A percentile compares a stretch with the other conserved stretches of the same genome.
Evolutionary conservation across 768 basidiomycete genomes (phyloP).

Genomic region (Vararia minispora): DNA sequence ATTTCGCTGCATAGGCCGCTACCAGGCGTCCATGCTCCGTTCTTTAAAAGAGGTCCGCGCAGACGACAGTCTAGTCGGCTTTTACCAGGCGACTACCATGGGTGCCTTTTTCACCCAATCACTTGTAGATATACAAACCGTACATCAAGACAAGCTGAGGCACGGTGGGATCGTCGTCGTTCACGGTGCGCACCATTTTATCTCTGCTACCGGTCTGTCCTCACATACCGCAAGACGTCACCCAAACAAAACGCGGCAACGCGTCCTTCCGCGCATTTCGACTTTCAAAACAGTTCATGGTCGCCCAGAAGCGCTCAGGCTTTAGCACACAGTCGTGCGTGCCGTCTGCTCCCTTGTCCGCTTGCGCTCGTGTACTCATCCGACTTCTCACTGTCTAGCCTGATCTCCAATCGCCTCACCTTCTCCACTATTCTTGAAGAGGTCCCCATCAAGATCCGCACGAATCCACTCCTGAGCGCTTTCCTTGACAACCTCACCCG

Average conservation of each 20-base stretch:
- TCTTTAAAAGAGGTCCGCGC: constrained; percentile 85
- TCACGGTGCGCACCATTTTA: constrained; percentile 44
- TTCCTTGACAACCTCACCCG: constrained; percentile 60
- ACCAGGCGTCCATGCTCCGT: constrained; percentile 76
- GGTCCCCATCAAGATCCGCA: constrained; percentile 75
- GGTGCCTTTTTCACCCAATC: constrained; percentile 81
- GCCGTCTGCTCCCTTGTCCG: not conserved
- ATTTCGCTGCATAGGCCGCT: constrained; percentile 42
- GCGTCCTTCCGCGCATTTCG: constrained; percentile 85
- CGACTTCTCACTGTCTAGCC: constrained; percentile 31
- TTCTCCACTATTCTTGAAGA: constrained; percentile 82
- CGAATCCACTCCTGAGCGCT: constrained; percentile 67
- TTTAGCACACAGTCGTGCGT: constrained; percentile 79
- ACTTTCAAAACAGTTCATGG: constrained; percentile 68
- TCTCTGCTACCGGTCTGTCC: not conserved
- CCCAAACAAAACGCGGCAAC: constrained; percentile 71
- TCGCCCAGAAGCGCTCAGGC: constrained; percentile 71
- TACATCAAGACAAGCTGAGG: constrained; percentile 76
- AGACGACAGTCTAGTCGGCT: constrained; percentile 87
- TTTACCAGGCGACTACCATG: constrained; percentile 83
- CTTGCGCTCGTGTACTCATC: not conserved
- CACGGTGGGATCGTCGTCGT: constrained; percentile 81
- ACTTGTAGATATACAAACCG: constrained; percentile 71
- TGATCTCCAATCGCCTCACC: constrained; percentile 71
- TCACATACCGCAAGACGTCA: constrained; percentile 40